Percentiles rank a stretch among this genome's conserved stretches.
phyloP scores from a whole-genome alignment of 768 basidiomycete species.

The Jaapia argillacea region DNA sequence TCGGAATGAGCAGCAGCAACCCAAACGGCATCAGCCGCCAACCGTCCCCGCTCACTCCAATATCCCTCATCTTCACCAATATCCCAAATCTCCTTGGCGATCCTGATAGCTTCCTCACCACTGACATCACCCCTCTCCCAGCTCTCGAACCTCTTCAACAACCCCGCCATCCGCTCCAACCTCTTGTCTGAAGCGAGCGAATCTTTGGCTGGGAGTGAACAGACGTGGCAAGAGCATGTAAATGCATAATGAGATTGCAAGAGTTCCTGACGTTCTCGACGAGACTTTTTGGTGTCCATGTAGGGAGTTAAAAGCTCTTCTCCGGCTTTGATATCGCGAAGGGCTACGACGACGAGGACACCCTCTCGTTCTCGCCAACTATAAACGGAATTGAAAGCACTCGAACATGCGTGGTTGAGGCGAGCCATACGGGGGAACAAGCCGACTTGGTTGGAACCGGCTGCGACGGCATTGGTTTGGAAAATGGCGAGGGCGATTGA shows the following conservation, averaged over 20 bases:
- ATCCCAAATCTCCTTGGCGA: constrained; percentile 43
- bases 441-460: constrained; percentile 37
- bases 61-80: constrained; percentile 55
- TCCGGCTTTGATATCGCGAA: constrained; percentile 42
- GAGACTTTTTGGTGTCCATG: constrained; percentile 42
- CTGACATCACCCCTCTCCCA: constrained; percentile 39
- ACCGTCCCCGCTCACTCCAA: constrained; percentile 51
- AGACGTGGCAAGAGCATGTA: constrained; percentile 46
- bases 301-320: constrained; percentile 60
- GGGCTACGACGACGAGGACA: constrained; percentile 43
- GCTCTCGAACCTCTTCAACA: constrained; percentile 33
- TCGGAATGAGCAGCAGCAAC: constrained; percentile 55
- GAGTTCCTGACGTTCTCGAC: constrained; percentile 40
- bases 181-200: constrained; percentile 43
- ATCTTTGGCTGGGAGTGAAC: constrained; percentile 38
- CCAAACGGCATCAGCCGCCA: constrained; percentile 51
- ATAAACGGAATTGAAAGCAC: constrained; percentile 60
- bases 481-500: constrained; percentile 53
- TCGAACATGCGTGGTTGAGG: constrained; percentile 59
- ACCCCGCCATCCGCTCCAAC: constrained; percentile 32
- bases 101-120: constrained; percentile 38
- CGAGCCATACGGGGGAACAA: constrained; percentile 63
- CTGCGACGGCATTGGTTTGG: constrained; percentile 54
- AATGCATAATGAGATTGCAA: constrained; percentile 35
- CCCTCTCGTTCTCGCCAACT: constrained; percentile 42